Conservation (phyloP, 2,329 filamentous ascomycete genomes). For the Tolypocladium guangdongense region DNA sequence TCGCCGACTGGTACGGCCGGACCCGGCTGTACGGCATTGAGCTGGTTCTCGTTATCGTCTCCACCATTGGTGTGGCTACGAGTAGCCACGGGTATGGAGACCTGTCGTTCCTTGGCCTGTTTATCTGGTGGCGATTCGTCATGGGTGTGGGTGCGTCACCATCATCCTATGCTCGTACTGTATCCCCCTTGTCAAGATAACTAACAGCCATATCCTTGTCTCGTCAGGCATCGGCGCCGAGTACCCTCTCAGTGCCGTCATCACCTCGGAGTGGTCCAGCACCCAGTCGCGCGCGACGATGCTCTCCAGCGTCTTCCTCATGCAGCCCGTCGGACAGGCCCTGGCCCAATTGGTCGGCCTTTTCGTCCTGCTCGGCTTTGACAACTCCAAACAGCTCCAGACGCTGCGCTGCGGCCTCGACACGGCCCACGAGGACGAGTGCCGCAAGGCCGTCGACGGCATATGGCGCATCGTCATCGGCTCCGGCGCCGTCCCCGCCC, state of each 20-base stretch:
- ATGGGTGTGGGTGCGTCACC: conserved; percentile 35
- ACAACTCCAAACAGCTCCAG: conserved; percentile 28
- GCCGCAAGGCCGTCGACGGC: conserved; percentile 39
- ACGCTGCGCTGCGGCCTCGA: conserved; percentile 38
- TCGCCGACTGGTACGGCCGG: conserved; percentile 43
- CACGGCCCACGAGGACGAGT: conserved; percentile 30
- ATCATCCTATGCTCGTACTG: not conserved
- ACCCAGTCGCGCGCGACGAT: conserved; percentile 56
- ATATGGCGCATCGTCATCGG: conserved; percentile 60
- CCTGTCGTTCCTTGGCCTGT: conserved; percentile 38
- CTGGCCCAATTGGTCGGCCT: conserved; percentile 52
- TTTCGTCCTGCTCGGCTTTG: conserved; percentile 36
- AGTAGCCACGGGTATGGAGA: conserved; percentile 38
- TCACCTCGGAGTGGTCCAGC: conserved; percentile 54
- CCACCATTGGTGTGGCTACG: conserved; percentile 45
- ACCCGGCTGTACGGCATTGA: conserved; percentile 46
- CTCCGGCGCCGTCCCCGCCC: conserved; percentile 51
- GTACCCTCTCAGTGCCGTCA: conserved; percentile 56
- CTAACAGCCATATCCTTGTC: not conserved
- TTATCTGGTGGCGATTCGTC: conserved; percentile 43
- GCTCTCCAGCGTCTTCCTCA: conserved; percentile 57
- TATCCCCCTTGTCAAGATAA: not conserved
- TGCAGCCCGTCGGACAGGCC: conserved; percentile 58
- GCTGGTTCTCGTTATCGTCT: conserved; percentile 43
- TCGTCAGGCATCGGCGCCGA: conserved; percentile 55